Evolutionary conservation across 2,329 filamentous ascomycete genomes (phyloP).

Genomic region (Rhinocladiella similis): DNA sequence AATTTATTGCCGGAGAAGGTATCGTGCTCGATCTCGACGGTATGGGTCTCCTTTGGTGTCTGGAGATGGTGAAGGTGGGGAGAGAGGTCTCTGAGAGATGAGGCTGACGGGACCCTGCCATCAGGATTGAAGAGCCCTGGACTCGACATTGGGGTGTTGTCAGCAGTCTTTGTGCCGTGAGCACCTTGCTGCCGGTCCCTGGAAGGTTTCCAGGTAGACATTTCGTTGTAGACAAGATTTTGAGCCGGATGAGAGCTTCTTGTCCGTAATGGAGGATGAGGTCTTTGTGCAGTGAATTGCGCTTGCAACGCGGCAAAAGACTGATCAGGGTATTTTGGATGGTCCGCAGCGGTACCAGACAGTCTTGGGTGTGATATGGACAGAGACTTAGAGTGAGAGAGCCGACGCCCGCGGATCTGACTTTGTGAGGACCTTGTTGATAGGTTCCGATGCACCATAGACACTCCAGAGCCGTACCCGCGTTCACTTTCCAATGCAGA

Average conservation of each 20-base stretch:
- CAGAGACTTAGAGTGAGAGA: conserved; percentile 28
- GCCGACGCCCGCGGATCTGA: conserved; percentile 14
- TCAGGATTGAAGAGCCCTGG: conserved; percentile 43
- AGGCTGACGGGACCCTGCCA: conserved; percentile 38
- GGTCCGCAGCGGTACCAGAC: conserved; percentile 16
- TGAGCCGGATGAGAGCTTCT: conserved; percentile 47
- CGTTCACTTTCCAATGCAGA: conserved; percentile 10
- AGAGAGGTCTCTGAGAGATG: conserved; percentile 41
- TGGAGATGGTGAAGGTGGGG: conserved; percentile 72
- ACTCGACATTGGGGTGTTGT: conserved; percentile 49
- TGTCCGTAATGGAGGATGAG: conserved; percentile 41
- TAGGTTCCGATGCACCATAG: conserved; percentile 12
- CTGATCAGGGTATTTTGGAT: conserved; percentile 49
- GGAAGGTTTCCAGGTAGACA: conserved; percentile 25
- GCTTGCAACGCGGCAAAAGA: conserved; percentile 49
- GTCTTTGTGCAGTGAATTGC: conserved; percentile 41
- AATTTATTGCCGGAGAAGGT: conserved; percentile 86
- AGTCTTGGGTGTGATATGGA: conserved; percentile 20
- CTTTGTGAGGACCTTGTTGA: conserved; percentile 18
- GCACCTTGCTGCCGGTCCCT: conserved; percentile 22
- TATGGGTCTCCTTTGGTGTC: conserved; percentile 82
- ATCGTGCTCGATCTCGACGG: conserved; percentile 87
- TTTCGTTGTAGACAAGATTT: conserved; percentile 31
- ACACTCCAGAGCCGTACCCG: neutral
- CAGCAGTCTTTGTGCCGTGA: conserved; percentile 40